Conservation (phyloP, 345 rosid genomes). For the Lepidium sativum region DNA sequence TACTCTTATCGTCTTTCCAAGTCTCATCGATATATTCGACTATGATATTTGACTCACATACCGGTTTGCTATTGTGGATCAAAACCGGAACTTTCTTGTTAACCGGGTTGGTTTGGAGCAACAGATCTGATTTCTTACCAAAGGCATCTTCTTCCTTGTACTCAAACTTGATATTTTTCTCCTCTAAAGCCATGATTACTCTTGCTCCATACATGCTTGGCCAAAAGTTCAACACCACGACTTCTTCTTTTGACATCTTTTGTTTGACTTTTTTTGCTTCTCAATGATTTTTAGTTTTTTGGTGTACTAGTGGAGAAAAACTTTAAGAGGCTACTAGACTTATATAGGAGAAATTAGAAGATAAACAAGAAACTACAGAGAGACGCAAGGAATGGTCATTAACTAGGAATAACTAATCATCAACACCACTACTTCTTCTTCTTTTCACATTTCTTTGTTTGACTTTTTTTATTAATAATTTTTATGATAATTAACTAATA, state of each 20-base stretch:
- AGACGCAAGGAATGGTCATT: background rate
- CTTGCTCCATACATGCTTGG: conserved; percentile 34
- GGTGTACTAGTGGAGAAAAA: background rate
- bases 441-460: too few species aligned
- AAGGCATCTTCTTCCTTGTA: conserved; percentile 29
- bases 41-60: conserved; percentile 25
- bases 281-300: background rate
- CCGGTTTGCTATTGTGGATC: conserved; percentile 27
- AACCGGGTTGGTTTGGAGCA: conserved; percentile 25
- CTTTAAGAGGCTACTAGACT: background rate
- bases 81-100: conserved; percentile 29
- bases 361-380: too few species aligned
- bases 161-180: conserved; percentile 24
- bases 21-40: conserved; percentile 28
- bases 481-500: too few species aligned
- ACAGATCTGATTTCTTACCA: conserved; percentile 21
- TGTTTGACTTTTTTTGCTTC: background rate
- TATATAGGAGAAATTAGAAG: background rate
- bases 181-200: conserved; percentile 28
- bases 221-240: conserved; percentile 28
- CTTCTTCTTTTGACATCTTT: conserved; percentile 24
- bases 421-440: too few species aligned
- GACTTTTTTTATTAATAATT: too few species aligned
- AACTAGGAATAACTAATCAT: background rate
- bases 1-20: conserved; percentile 22